Conservation (phyloP, 768 basidiomycete genomes). For the Rhizopogon vesiculosus region DNA sequence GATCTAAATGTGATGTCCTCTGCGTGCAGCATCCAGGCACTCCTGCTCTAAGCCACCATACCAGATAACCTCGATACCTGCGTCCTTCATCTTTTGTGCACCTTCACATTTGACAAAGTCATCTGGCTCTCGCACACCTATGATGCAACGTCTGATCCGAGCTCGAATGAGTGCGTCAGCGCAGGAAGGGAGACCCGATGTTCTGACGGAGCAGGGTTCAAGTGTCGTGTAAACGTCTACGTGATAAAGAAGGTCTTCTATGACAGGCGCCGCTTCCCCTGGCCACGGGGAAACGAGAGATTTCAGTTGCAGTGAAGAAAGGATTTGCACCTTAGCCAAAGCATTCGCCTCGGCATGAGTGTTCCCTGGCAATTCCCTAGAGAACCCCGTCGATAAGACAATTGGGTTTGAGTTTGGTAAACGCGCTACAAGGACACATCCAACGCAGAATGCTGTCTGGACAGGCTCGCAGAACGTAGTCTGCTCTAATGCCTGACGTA, state of each 20-base stretch:
- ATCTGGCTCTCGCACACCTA: conserved; percentile 87
- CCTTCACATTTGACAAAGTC: conserved; percentile 97
- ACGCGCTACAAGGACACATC: conserved; percentile 64
- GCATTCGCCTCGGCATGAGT: conserved; percentile 98
- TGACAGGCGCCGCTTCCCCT: conserved; percentile 17
- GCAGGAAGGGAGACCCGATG: conserved; percentile 84
- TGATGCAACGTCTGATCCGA: conserved; percentile 68
- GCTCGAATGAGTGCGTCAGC: conserved; percentile 77
- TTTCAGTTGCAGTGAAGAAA: conserved; percentile 41
- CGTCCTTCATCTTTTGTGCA: conserved; percentile 61
- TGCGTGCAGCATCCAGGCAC: conserved; percentile 78
- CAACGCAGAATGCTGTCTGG: conserved; percentile 87
- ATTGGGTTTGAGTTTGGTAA: conserved; percentile 39
- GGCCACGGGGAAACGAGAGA: conserved; percentile 22
- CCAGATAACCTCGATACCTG: conserved; percentile 76
- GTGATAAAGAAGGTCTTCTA: conserved; percentile 46
- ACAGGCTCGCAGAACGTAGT: conserved; percentile 66
- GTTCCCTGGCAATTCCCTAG: conserved; percentile 88
- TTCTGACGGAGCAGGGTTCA: conserved; percentile 91
- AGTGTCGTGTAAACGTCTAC: conserved; percentile 90
- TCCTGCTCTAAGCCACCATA: conserved; percentile 68
- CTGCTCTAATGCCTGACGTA: conserved; percentile 65
- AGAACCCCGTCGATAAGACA: conserved; percentile 77
- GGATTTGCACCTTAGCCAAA: conserved; percentile 58
- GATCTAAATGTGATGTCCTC: conserved; percentile 33